phyloP scores from a whole-genome alignment of 2,329 filamentous ascomycete genomes.

The Geosmithia morbida region DNA sequence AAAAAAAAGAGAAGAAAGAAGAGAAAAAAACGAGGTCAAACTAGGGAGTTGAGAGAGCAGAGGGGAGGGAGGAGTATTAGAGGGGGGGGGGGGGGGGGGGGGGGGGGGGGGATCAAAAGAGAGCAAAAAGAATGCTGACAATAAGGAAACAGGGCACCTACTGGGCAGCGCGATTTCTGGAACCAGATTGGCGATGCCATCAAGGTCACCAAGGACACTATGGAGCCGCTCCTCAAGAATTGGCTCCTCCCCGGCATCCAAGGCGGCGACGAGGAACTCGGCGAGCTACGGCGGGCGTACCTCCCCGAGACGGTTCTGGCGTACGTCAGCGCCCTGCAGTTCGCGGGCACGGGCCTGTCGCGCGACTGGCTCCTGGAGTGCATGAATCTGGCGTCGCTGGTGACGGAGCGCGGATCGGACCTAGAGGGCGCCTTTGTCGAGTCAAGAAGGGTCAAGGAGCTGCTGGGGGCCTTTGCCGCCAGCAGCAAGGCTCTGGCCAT shows the following conservation, averaged over 20 bases:
- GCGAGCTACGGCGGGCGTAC: slow-evolving; percentile 58
- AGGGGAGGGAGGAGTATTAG: no score
- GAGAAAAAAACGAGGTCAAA: no score
- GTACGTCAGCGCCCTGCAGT: slow-evolving; percentile 70
- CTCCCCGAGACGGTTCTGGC: slow-evolving; percentile 76
- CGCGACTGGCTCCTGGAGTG: slow-evolving; percentile 67
- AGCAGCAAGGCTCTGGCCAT: slow-evolving; percentile 59
- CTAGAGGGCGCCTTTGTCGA: slow-evolving; percentile 50
- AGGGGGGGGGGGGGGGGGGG: no score
- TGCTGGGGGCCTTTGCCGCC: slow-evolving; percentile 62
- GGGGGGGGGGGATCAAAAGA: no score
- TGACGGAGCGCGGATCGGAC: slow-evolving; percentile 58
- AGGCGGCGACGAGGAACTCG: slow-evolving; percentile 47
- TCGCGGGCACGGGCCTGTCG: slow-evolving; percentile 58
- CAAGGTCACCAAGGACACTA: slow-evolving; percentile 36
- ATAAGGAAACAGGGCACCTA: slow-evolving; percentile 17
- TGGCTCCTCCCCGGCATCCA: slow-evolving; percentile 45
- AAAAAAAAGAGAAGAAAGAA: no score
- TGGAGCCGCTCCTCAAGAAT: slow-evolving; percentile 46
- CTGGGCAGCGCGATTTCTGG: slow-evolving; percentile 33
- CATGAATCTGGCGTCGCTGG: slow-evolving; percentile 68
- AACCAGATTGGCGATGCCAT: slow-evolving; percentile 37
- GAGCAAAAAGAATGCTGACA: neutral
- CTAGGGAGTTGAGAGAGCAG: no score
- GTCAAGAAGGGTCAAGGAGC: slow-evolving; percentile 56